phyloP scores from a whole-genome alignment of 495 filamentous ascomycete genomes.

The Penicillium nucicola region DNA sequence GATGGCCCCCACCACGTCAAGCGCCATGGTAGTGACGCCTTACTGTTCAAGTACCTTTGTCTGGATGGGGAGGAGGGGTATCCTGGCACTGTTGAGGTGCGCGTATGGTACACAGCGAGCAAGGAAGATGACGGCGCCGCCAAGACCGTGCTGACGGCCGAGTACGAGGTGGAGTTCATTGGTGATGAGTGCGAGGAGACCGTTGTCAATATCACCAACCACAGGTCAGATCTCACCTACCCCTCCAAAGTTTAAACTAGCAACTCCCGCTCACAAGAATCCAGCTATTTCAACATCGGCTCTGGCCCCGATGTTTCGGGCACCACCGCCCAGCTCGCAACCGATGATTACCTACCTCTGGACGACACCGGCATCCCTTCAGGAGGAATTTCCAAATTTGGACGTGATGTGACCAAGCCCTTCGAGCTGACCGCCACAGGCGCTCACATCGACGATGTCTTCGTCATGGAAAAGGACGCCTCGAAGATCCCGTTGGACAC shows the following conservation, averaged over 20 bases:
- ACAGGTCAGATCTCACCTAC: conserved; percentile 59
- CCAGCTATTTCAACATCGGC: conserved; percentile 90
- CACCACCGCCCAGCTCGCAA: conserved; percentile 68
- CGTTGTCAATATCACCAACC: conserved; percentile 87
- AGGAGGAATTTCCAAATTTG: conserved; percentile 48
- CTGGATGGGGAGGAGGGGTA: conserved; percentile 79
- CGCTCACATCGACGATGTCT: conserved; percentile 87
- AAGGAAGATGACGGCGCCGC: conserved; percentile 50
- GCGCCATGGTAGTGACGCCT: conserved; percentile 68
- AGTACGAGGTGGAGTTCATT: conserved; percentile 85
- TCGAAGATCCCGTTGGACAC: conserved; percentile 72
- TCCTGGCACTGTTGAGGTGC: conserved; percentile 76
- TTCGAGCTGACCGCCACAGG: conserved; percentile 66
- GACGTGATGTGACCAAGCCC: conserved; percentile 48
- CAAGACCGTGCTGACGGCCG: conserved; percentile 70
- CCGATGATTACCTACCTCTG: conserved; percentile 70
- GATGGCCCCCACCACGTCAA: conserved; percentile 67
- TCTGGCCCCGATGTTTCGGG: conserved; percentile 66
- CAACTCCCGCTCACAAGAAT: neutral
- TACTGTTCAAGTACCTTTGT: conserved; percentile 71
- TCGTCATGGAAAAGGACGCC: conserved; percentile 67
- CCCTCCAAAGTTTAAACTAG: neutral
- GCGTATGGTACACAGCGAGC: conserved; percentile 72
- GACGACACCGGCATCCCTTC: conserved; percentile 65
- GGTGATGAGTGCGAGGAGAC: conserved; percentile 79